Conservation (phyloP, 1,284 basidiomycete species). For the Ustilago loliicola region DNA sequence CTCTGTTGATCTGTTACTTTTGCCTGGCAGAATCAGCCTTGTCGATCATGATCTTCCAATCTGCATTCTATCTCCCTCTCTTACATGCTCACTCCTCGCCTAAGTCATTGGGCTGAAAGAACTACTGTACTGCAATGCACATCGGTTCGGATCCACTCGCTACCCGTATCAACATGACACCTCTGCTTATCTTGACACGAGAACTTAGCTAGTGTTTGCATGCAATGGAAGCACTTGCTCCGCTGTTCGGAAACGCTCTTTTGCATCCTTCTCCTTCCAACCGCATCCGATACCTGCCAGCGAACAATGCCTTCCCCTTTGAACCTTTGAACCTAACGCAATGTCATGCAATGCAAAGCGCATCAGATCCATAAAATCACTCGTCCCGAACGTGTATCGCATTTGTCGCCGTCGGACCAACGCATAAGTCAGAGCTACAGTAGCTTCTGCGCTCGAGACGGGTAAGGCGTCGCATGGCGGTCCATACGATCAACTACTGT, state of each 20-base stretch:
- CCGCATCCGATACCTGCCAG: background rate
- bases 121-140: slow-evolving; percentile 8
- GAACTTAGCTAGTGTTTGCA: background rate
- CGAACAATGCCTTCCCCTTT: background rate
- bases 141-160: background rate
- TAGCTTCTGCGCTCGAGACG: background rate
- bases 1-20: too few species aligned
- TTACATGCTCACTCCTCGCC: background rate
- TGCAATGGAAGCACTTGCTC: slow-evolving; percentile 1
- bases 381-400: background rate
- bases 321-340: background rate
- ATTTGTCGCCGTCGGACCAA: background rate
- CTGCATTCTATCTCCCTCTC: background rate
- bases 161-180: background rate
- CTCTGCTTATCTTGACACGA: background rate
- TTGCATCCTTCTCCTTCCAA: background rate
- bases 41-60: background rate
- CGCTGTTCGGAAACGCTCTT: background rate
- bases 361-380: background rate
- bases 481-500: too few species aligned
- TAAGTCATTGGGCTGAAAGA: background rate
- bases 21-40: background rate
- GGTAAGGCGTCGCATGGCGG: background rate
- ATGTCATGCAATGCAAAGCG: slow-evolving; percentile 4
- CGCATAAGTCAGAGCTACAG: background rate